A percentile compares a stretch with the other conserved stretches of the same genome.
phyloP scores from a whole-genome alignment of 2,329 filamentous ascomycete genomes.

The Didymella pomorum region DNA sequence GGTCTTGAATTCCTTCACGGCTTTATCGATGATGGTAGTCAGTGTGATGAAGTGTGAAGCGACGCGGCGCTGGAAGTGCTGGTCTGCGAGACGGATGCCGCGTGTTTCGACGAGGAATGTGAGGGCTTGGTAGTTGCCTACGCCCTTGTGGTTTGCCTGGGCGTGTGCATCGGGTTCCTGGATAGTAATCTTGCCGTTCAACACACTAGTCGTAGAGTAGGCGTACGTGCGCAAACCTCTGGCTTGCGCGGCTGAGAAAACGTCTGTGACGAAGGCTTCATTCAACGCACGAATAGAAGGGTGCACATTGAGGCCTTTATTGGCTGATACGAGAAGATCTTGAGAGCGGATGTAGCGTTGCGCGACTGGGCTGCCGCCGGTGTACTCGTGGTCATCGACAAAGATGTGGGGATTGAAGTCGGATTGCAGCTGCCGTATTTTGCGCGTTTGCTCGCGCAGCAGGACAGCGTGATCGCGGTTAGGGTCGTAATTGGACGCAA shows the following conservation, averaged over 20 bases:
- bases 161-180: conserved; percentile 37
- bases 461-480: conserved; percentile 43
- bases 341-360: conserved; percentile 33
- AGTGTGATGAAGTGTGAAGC: conserved; percentile 34
- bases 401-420: conserved; percentile 39
- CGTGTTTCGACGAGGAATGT: conserved; percentile 39
- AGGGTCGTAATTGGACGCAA: conserved; percentile 35
- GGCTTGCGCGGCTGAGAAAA: conserved; percentile 23
- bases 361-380: conserved; percentile 22
- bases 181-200: conserved; percentile 32
- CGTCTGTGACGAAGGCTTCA: conserved; percentile 34
- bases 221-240: not conserved
- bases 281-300: conserved; percentile 35
- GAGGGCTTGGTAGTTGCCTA: conserved; percentile 37
- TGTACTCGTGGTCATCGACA: conserved; percentile 40
- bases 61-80: conserved; percentile 39
- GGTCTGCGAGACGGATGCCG: conserved; percentile 38
- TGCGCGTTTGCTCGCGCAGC: conserved; percentile 34
- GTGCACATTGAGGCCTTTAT: conserved; percentile 45
- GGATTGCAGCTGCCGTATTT: conserved; percentile 32
- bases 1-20: conserved; percentile 28
- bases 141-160: conserved; percentile 40
- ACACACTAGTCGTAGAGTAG: conserved; percentile 31
- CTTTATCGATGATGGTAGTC: conserved; percentile 36
- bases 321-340: conserved; percentile 38